Conservation (phyloP, 805 yeast species). For the Candida multigemmis region DNA sequence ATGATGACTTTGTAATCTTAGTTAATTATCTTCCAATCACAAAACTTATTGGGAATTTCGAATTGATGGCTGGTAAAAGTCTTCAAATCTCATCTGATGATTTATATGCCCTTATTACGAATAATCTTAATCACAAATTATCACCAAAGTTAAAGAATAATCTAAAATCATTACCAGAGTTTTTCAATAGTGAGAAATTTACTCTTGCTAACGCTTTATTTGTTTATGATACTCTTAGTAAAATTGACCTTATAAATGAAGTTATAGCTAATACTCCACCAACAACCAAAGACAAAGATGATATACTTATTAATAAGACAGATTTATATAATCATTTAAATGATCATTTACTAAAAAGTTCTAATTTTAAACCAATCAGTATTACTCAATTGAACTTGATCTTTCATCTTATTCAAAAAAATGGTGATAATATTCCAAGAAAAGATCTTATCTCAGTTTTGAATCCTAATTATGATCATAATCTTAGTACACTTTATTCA, state of each 20-base stretch:
- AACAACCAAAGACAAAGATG: conserved; percentile 28
- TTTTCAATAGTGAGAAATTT: conserved; percentile 20
- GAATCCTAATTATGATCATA: conserved; percentile 46
- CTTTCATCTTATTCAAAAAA: conserved; percentile 28
- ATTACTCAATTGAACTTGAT: conserved; percentile 31
- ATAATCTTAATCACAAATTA: conserved; percentile 33
- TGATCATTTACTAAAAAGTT: conserved; percentile 33
- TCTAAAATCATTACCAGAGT: conserved; percentile 25
- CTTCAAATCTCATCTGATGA: conserved; percentile 21
- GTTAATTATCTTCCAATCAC: conserved; percentile 36
- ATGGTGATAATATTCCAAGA: conserved; percentile 30
- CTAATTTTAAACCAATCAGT: conserved; percentile 34
- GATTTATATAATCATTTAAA: conserved; percentile 34
- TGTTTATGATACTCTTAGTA: conserved; percentile 29
- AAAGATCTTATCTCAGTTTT: conserved; percentile 37
- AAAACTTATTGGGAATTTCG: conserved; percentile 34
- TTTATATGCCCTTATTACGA: conserved; percentile 21
- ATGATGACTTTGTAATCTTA: conserved; percentile 29
- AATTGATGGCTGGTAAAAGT: conserved; percentile 21
- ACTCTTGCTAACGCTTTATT: conserved; percentile 30
- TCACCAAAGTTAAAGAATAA: conserved; percentile 26
- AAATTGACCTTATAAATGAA: conserved; percentile 35
- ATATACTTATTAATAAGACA: conserved; percentile 29
- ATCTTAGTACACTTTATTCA: conserved; percentile 21
- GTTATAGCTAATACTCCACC: conserved; percentile 39